Conservation (phyloP, 2,329 filamentous ascomycete genomes). For the Dactylellina parvicollis region DNA sequence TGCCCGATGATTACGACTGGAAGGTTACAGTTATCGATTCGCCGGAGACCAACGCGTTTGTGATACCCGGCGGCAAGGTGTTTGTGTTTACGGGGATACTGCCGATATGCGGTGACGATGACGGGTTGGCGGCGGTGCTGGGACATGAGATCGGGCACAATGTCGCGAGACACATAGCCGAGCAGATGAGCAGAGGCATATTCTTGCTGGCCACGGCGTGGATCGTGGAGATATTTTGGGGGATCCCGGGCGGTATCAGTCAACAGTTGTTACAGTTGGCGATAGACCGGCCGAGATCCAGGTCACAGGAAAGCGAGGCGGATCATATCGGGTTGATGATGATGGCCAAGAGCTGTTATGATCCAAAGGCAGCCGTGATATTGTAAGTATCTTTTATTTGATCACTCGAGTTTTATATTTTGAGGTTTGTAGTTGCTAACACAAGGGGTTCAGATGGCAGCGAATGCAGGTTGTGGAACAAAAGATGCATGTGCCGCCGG, state of each 20-base stretch:
- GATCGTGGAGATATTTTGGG: slow-evolving; percentile 60
- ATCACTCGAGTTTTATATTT: too few relatives aligned
- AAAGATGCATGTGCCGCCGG: slow-evolving; percentile 68
- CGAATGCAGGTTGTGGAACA: slow-evolving; percentile 70
- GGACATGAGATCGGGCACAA: slow-evolving; percentile 85
- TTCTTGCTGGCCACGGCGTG: slow-evolving; percentile 62
- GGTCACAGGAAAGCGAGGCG: slow-evolving; percentile 78
- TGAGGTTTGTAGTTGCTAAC: slow-evolving; percentile 3
- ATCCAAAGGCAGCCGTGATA: slow-evolving; percentile 73
- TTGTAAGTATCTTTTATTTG: slow-evolving; percentile 66
- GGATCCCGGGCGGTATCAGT: slow-evolving; percentile 59
- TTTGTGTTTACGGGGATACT: slow-evolving; percentile 81
- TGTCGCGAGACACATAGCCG: slow-evolving; percentile 75
- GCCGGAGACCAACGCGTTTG: slow-evolving; percentile 76
- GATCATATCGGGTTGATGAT: slow-evolving; percentile 84
- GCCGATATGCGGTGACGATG: slow-evolving; percentile 72
- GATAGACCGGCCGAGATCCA: slow-evolving; percentile 73
- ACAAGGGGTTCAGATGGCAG: slow-evolving; percentile 62
- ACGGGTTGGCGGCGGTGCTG: slow-evolving; percentile 77
- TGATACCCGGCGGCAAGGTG: slow-evolving; percentile 80
- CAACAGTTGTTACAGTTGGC: slow-evolving; percentile 70
- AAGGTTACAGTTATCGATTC: slow-evolving; percentile 78
- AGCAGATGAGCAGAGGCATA: slow-evolving; percentile 66
- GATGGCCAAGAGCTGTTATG: slow-evolving; percentile 82
- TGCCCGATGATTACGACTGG: slow-evolving; percentile 70